Evolutionary conservation across 805 yeast genomes (phyloP), one percentile per base, ranked within the genome.

Genomic region (Schizosaccharomyces osmophilus): DNA sequence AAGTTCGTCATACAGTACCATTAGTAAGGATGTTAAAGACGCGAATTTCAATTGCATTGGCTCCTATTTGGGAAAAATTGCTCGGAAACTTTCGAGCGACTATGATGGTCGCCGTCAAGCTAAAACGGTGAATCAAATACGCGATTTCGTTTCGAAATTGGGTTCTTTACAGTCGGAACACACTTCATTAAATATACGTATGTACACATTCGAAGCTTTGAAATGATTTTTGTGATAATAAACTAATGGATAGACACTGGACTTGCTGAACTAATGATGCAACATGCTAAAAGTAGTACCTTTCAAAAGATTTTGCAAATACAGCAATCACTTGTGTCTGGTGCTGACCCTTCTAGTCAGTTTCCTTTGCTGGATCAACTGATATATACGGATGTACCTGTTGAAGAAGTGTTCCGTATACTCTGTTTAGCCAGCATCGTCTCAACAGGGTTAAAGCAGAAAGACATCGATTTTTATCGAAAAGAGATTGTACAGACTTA

Each of bases 1-100:
- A 5, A 59, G 70, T 11, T 66, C 67, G 17, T 63, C 68, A 4
- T 48, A 73, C 45, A 87, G 83, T 65, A 73, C 75, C 11, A 72
- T 83, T 5, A 79, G 74, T 65, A 72, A 72, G 2, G 70, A 76
- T 5, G 73, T 89, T 17, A 79, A 81, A 64, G 79, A 81, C 67
- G 71, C 82, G 62, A 88, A 88, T 64, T 89, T 93, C 70, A 84
- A 89, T 1, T 77, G 82, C 31, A 83, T 89, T 43, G 97, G 97
- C 1, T 77, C 80, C 5, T 75, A 77, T 31, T 75, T 93, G 57
- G 89, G 87, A 69, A 69, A 74, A 31, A 74, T 81, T 62, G 97
- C 97, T 0, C 82, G 80, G 64, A 72, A 76, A 58, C 73, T 93
- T 55, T 94, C 87, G 69, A 72, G 74, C 4, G 82, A 82, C 67